Conservation (phyloP, 352 stramenopile species). For the Pythium monospermum region DNA sequence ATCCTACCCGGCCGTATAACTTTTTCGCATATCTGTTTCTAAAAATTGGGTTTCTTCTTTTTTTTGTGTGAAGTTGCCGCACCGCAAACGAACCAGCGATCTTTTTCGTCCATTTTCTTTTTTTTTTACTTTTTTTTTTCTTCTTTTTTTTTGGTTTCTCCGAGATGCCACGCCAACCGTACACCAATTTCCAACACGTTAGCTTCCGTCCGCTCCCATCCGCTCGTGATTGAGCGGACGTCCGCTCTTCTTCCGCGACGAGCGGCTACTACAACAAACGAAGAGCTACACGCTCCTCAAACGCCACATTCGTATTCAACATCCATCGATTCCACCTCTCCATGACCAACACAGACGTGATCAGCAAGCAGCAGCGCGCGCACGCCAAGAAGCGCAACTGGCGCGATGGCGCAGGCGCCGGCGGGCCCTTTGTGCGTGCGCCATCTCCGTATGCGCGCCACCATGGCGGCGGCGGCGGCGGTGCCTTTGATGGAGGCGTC, state of each 20-base stretch:
- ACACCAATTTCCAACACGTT: constrained; percentile 1
- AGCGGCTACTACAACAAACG: background rate
- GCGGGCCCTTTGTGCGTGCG: background rate
- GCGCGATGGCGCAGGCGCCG: constrained; percentile 20
- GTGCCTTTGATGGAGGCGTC: constrained; percentile 12
- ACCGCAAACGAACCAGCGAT: no score
- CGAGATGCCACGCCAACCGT: constrained; percentile 2
- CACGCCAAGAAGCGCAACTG: constrained; percentile 53
- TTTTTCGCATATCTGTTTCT: constrained; percentile 12
- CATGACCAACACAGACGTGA: constrained; percentile 27
- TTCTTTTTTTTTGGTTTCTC: constrained; percentile 1
- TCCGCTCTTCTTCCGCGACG: constrained; percentile 5
- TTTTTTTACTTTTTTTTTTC: constrained; percentile 13
- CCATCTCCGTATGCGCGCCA: constrained; percentile 12
- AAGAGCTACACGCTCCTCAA: constrained; percentile 12
- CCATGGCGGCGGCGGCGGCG: constrained; percentile 8
- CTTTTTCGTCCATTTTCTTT: constrained; percentile 7
- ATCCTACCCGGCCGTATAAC: background rate
- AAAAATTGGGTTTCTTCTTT: constrained; percentile 3
- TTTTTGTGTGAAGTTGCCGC: background rate
- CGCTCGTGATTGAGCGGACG: constrained; percentile 11
- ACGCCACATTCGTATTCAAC: background rate
- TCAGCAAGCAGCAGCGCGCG: constrained; percentile 17
- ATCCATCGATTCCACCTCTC: no score
- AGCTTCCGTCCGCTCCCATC: constrained; percentile 11